Percentiles rank a stretch among this genome's conserved stretches.
Evolutionary conservation across 164 flowering plant genomes (phyloP).

Genomic region (Berberis vulgaris): DNA sequence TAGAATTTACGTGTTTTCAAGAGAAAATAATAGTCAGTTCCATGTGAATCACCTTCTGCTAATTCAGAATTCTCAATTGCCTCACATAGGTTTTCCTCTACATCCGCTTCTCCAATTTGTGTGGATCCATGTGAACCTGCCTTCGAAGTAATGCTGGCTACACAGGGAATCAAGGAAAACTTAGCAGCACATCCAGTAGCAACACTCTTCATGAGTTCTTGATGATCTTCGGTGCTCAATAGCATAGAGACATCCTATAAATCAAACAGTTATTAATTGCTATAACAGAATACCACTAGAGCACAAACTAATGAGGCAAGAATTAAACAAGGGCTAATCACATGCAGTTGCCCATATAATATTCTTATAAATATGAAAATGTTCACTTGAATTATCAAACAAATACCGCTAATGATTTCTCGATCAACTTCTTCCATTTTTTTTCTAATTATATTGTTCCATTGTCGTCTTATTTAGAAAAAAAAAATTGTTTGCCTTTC

Average conservation of each 20-base stretch:
- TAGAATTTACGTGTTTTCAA: neutral
- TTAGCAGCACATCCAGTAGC: constrained; percentile 63
- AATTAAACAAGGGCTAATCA: too few species aligned
- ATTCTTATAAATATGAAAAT: too few species aligned
- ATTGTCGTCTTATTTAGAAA: too few species aligned
- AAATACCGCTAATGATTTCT: too few species aligned
- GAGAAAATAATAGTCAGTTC: neutral
- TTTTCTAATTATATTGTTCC: too few species aligned
- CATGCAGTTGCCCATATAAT: too few species aligned
- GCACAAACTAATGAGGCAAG: neutral
- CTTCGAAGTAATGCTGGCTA: constrained; percentile 21
- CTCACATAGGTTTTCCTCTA: constrained; percentile 14
- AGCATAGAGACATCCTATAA: constrained; percentile 71
- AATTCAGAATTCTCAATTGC: constrained; percentile 20
- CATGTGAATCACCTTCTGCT: constrained; percentile 28
- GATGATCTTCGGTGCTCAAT: constrained; percentile 77
- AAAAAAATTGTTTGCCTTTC: too few species aligned
- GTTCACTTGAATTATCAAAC: too few species aligned
- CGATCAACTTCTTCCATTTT: too few species aligned
- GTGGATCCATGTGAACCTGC: constrained; percentile 13
- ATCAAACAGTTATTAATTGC: constrained; percentile 5
- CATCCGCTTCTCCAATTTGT: constrained; percentile 21
- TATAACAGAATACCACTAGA: neutral
- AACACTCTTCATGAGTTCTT: constrained; percentile 61
- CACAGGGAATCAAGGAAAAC: constrained; percentile 57